Percentiles rank a stretch among this genome's conserved stretches.
phyloP scores from a whole-genome alignment of 2,329 filamentous ascomycete species.

The Delphinella strobiligena region DNA sequence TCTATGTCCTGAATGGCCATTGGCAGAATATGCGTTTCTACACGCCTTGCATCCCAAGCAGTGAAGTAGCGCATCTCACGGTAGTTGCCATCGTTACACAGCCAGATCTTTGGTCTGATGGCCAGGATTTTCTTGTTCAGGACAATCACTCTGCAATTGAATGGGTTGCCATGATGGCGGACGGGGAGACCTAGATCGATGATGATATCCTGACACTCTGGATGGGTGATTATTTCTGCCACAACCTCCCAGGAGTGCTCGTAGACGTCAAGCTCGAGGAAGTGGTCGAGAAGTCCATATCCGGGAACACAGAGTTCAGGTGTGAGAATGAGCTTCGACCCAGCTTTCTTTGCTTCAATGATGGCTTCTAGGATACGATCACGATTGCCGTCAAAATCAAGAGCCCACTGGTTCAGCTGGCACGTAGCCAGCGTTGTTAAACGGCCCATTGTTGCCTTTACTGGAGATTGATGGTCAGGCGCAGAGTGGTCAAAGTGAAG shows the following conservation, averaged over 20 bases:
- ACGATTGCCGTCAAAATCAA: constrained; percentile 53
- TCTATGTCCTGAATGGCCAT: constrained; percentile 45
- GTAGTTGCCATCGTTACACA: constrained; percentile 57
- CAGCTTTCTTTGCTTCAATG: constrained; percentile 44
- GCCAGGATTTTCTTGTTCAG: constrained; percentile 56
- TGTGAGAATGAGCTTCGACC: constrained; percentile 45
- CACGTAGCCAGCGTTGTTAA: constrained; percentile 33
- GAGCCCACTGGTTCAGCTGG: constrained; percentile 33
- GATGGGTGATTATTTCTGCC: constrained; percentile 46
- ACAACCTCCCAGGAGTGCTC: constrained; percentile 47
- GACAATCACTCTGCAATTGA: constrained; percentile 54
- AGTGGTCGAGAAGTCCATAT: constrained; percentile 59
- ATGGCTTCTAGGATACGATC: constrained; percentile 54
- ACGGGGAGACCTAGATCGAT: constrained; percentile 43
- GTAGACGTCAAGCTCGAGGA: constrained; percentile 29
- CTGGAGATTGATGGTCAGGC: no score
- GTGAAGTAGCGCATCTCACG: constrained; percentile 44
- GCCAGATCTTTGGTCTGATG: constrained; percentile 59
- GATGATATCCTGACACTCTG: constrained; percentile 52
- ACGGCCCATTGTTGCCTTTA: constrained; percentile 20
- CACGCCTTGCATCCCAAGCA: constrained; percentile 47
- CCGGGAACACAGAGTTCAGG: constrained; percentile 43
- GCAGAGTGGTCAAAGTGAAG: no score
- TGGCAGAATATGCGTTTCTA: constrained; percentile 55
- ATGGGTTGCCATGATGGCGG: constrained; percentile 48